Conservation (phyloP, 305 asterid genomes). For the Fraxinus ornus region DNA sequence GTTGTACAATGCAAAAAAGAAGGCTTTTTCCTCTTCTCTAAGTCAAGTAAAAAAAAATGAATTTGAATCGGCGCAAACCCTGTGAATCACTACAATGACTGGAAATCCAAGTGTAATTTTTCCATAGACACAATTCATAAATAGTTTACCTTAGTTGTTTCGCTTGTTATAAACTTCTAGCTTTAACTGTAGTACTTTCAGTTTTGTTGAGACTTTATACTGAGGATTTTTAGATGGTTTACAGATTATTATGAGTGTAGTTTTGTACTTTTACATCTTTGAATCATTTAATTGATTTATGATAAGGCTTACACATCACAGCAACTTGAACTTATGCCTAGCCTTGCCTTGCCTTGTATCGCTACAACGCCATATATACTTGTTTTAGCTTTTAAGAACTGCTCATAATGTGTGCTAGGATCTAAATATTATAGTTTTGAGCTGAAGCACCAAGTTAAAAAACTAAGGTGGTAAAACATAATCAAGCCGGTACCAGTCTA, state of each 20-base stretch:
- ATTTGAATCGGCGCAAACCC: too few species aligned
- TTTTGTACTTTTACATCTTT: background rate
- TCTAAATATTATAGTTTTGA: background rate
- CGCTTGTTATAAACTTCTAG: background rate
- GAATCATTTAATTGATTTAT: background rate
- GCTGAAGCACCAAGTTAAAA: background rate
- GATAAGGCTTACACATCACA: background rate
- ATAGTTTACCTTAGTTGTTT: background rate
- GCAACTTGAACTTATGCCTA: background rate
- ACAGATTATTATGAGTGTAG: background rate
- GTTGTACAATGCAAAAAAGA: too few species aligned
- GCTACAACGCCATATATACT: background rate
- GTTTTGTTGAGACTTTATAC: background rate
- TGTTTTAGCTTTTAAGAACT: background rate
- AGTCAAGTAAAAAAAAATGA: too few species aligned
- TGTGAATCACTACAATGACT: background rate
- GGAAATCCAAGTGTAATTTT: background rate
- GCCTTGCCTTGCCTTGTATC: background rate
- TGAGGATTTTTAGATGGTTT: background rate
- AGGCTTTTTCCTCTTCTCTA: too few species aligned
- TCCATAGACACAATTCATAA: background rate
- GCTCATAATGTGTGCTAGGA: background rate
- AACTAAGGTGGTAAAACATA: constrained; percentile 2
- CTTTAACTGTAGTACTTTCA: background rate
- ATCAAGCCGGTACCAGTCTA: constrained; percentile 8